Conservation (phyloP, 805 yeast species). For the Candida krabiensis region DNA sequence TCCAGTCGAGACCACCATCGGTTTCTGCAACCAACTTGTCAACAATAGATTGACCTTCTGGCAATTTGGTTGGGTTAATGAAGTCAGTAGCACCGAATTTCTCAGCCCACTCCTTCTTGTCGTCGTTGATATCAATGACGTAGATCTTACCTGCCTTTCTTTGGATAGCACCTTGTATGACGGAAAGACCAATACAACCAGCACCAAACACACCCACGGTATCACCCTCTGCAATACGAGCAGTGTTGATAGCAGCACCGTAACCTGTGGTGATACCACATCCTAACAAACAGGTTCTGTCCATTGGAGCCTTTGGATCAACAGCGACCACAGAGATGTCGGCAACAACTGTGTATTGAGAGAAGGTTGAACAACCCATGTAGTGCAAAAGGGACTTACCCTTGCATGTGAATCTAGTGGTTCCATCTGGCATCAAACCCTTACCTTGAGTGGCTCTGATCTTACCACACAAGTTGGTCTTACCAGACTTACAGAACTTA, state of each 20-base stretch:
- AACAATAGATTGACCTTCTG: slow-evolving; percentile 74
- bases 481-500: slow-evolving; percentile 91
- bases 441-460: slow-evolving; percentile 97
- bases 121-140: slow-evolving; percentile 83
- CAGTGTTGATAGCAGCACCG: slow-evolving; percentile 96
- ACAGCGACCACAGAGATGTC: slow-evolving; percentile 96
- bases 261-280: slow-evolving; percentile 99
- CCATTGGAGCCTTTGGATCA: slow-evolving; percentile 78
- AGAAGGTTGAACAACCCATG: slow-evolving; percentile 98
- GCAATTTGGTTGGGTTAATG: slow-evolving; percentile 77
- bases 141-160: slow-evolving; percentile 81
- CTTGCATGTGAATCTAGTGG: slow-evolving; percentile 81
- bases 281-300: slow-evolving; percentile 88
- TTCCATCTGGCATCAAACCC: slow-evolving; percentile 99
- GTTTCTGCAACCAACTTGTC: slow-evolving; percentile 83
- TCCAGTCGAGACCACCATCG: slow-evolving; percentile 95
- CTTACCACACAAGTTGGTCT: slow-evolving; percentile 94
- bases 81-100: slow-evolving; percentile 96
- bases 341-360: slow-evolving; percentile 97
- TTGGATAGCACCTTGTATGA: slow-evolving; percentile 88
- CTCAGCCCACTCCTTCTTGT: slow-evolving; percentile 80
- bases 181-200: slow-evolving; percentile 96
- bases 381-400: slow-evolving; percentile 87
- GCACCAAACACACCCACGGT: slow-evolving; percentile 97
- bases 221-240: slow-evolving; percentile 87